A percentile compares a stretch with the other conserved stretches of the same genome.
Conservation (phyloP, 1,139 yeast species). For the Yamadazyma jaroonii region DNA sequence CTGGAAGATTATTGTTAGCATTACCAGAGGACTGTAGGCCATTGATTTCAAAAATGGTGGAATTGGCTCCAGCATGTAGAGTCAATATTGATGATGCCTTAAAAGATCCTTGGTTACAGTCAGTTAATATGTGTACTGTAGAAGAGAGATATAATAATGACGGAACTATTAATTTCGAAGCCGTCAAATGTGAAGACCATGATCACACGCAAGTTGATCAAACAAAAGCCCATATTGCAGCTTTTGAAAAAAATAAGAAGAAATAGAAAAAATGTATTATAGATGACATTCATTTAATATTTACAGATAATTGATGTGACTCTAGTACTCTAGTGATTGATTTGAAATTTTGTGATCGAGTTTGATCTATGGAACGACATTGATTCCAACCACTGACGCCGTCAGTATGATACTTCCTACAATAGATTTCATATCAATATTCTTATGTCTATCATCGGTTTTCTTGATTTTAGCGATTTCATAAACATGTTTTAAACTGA, state of each 20-base stretch:
- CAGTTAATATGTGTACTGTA: constrained; percentile 68
- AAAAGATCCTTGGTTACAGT: constrained; percentile 70
- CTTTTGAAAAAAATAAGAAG: constrained; percentile 75
- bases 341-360: background rate
- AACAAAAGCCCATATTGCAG: constrained; percentile 93
- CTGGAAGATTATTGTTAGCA: constrained; percentile 65
- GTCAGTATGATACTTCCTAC: constrained; percentile 83
- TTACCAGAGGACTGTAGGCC: constrained; percentile 67
- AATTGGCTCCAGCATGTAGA: constrained; percentile 81
- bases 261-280: constrained; percentile 21
- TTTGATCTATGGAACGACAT: constrained; percentile 59
- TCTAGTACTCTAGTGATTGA: constrained; percentile 4
- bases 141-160: constrained; percentile 33
- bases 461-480: constrained; percentile 94
- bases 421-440: constrained; percentile 68
- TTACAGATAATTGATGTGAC: constrained; percentile 1
- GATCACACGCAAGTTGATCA: constrained; percentile 87
- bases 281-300: constrained; percentile 2
- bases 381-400: constrained; percentile 84
- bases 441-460: constrained; percentile 77
- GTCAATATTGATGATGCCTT: constrained; percentile 82
- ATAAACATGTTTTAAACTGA: constrained; percentile 85
- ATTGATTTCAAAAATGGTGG: constrained; percentile 71
- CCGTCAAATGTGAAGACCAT: constrained; percentile 54
- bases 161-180: constrained; percentile 33